phyloP scores from a whole-genome alignment of 192 early-diverging fungal genomes.

The Funneliformis mosseae region DNA sequence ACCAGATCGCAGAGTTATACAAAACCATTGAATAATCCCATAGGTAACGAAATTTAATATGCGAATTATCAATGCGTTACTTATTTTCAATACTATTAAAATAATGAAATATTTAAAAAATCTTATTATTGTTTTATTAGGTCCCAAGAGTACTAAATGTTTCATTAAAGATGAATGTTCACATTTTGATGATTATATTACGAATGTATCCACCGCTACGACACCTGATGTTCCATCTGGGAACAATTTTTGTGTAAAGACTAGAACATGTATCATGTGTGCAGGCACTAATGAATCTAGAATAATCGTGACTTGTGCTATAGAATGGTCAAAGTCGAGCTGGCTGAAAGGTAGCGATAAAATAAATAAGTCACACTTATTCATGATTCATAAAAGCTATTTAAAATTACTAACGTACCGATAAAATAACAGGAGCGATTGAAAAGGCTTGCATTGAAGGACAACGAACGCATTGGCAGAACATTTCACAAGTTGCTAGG shows the following conservation, averaged over 20 bases:
- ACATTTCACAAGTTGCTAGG: conserved; percentile 41
- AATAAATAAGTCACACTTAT: neutral
- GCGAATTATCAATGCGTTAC: neutral
- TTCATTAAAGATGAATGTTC: conserved; percentile 51
- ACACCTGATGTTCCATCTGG: conserved; percentile 64
- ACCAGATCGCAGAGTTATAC: conserved; percentile 41
- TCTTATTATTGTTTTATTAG: conserved; percentile 9
- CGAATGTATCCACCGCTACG: conserved; percentile 51
- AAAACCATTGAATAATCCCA: conserved; percentile 44
- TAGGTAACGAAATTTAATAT: conserved; percentile 37
- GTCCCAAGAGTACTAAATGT: conserved; percentile 60
- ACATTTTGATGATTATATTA: conserved; percentile 48
- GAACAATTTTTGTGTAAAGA: conserved; percentile 54
- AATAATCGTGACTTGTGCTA: conserved; percentile 51
- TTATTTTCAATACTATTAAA: neutral
- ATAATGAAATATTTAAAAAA: neutral
- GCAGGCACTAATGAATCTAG: conserved; percentile 47
- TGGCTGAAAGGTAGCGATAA: conserved; percentile 19
- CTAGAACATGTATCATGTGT: conserved; percentile 57
- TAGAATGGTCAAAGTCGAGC: conserved; percentile 54
- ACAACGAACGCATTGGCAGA: conserved; percentile 47
- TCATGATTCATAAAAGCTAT: neutral
- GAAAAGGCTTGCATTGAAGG: conserved; percentile 56
- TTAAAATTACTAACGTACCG: neutral
- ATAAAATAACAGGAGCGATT: conserved; percentile 42